Evolutionary conservation across 176 grass and related monocot species (phyloP), one percentile per base, ranked within the genome.

Genomic region (Carex parvula): DNA sequence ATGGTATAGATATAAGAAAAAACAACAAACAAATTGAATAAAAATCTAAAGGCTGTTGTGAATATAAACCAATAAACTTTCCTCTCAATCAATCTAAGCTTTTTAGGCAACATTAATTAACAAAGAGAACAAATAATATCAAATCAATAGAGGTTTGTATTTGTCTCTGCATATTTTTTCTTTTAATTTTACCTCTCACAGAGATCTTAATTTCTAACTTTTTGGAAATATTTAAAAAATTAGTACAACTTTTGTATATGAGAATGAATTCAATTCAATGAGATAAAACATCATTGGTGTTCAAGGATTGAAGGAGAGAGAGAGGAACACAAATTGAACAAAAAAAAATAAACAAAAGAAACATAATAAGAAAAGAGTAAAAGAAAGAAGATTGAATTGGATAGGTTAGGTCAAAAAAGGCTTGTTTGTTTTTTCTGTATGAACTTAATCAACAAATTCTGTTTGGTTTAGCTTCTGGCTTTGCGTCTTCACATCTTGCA

Each of bases 361-460:
- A 17, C 3, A 56, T 22, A 61, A 81, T 62, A 81, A 82, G 24
- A 67, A 15, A 30, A 14, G 20, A 30, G 46, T 12, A 50, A 55
- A 76, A 76, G 39, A 82, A 13, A 81, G 20, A 32, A 80, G 15
- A 79, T 56, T 60, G 55, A 57, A 57, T 79, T 33, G 55, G 50
- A 64, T 64, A 58, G 6, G 79, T 64, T 64, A 58, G 15, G 79
- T 64, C 58, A 64, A 81, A 81, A 79, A 81, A 63, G 32, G 79
- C 79, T 81, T 63, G 41, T 15, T 39, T 37, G 8, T 44, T 44
- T 50, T 8, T 20, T 67, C 44, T 65, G 58, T 42, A 48, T 67
- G 20, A 16, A 82, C 35, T 82, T 65, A 82, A 32, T 82, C 80
- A 82, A 82, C 61, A 60, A 33, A 29, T 24, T 82, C 80, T 48